Percentiles rank a stretch among this genome's conserved stretches.
Evolutionary conservation across 2,329 filamentous ascomycete genomes (phyloP).

Genomic region (Pseudogymnoascus sp.): DNA sequence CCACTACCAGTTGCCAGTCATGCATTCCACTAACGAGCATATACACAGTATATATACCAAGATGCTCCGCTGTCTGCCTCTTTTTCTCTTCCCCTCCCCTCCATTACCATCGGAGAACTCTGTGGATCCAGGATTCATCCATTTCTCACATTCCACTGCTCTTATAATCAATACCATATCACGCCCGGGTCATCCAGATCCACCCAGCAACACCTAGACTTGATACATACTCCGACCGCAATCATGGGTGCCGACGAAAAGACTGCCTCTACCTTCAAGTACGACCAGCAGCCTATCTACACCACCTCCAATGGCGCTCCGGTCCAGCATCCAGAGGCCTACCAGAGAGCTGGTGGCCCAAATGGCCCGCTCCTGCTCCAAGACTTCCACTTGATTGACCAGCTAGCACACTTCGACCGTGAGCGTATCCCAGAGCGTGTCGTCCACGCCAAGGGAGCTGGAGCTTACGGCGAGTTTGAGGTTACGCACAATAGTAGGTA

Average conservation of each 20-base stretch:
- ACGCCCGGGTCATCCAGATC: no score
- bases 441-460: conserved; percentile 56
- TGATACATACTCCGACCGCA: conserved; percentile 13
- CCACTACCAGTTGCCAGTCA: no score
- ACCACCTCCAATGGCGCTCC: conserved; percentile 55
- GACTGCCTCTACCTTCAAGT: conserved; percentile 43
- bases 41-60: no score
- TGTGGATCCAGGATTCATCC: no score
- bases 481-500: conserved; percentile 21
- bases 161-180: no score
- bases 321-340: conserved; percentile 45
- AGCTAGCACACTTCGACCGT: conserved; percentile 51
- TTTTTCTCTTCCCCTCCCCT: no score
- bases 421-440: conserved; percentile 48
- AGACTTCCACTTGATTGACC: conserved; percentile 59
- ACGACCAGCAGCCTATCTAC: conserved; percentile 53
- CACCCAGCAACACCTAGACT: no score
- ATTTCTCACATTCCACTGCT: no score
- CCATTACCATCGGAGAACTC: no score
- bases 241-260: conserved; percentile 41
- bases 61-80: no score
- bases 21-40: no score
- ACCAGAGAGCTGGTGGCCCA: conserved; percentile 45
- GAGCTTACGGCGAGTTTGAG: conserved; percentile 25
- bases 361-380: conserved; percentile 57